Conservation (phyloP, 352 stramenopile genomes). For the Phytophthora podocarpi region DNA sequence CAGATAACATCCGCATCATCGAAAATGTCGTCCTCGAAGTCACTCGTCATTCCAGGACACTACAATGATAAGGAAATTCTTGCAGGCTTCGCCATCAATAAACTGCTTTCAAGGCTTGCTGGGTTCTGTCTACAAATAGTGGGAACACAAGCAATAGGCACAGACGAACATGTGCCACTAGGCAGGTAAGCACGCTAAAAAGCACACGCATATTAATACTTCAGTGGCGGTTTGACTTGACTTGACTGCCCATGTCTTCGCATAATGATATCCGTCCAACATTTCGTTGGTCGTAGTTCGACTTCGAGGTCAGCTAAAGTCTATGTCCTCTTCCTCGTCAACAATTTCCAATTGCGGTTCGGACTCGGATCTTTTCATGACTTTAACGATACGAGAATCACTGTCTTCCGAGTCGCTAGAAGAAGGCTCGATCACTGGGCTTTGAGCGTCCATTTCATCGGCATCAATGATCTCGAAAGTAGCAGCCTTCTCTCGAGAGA, state of each 20-base stretch:
- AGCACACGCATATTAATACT: conserved; percentile 25
- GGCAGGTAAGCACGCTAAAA: conserved; percentile 12
- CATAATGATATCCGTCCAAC: conserved; percentile 18
- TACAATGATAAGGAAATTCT: neutral
- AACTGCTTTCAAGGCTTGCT: no score
- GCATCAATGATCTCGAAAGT: conserved; percentile 70
- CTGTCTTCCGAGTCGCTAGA: conserved; percentile 20
- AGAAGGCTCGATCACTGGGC: conserved; percentile 34
- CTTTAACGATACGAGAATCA: neutral
- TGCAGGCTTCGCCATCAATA: conserved; percentile 1
- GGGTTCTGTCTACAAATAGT: conserved; percentile 22
- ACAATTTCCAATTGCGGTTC: conserved; percentile 22
- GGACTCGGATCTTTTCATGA: conserved; percentile 21
- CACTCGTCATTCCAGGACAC: neutral
- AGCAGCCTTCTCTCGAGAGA: conserved; percentile 55
- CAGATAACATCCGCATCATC: conserved; percentile 24
- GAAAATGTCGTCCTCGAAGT: conserved; percentile 7
- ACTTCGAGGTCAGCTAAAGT: conserved; percentile 14
- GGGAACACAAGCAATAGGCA: neutral
- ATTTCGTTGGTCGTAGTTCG: neutral
- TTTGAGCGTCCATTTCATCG: conserved; percentile 51
- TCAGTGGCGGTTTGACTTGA: conserved; percentile 10
- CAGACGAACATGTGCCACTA: conserved; percentile 6
- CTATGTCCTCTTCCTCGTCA: conserved; percentile 9
- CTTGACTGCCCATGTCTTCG: conserved; percentile 1